Percentiles rank a stretch among this genome's conserved stretches.
These are phyloP conservation scores for Penicillium sp. DNA, from an alignment of 2,329 filamentous ascomycete genomes.

Conservation along the genomic window DNA sequence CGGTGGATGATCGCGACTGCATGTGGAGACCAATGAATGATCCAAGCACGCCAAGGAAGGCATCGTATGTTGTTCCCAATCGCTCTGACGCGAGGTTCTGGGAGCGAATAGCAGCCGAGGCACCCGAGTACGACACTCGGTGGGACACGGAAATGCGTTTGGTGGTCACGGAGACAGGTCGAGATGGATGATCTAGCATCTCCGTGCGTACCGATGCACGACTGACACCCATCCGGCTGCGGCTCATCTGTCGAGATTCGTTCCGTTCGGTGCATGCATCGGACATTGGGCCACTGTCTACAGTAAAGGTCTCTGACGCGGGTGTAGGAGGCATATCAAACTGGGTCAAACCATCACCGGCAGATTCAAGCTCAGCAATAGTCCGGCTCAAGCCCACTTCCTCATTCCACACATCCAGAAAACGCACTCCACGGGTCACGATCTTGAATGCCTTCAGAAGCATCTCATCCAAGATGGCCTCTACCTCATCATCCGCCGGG, in stretches of 20 bases:
- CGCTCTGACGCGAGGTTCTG: conserved; percentile 81
- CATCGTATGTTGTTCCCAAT: conserved; percentile 77
- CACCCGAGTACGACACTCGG: conserved; percentile 73
- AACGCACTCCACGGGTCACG: conserved; percentile 84
- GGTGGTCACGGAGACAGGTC: conserved; percentile 37
- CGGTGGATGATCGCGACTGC: conserved; percentile 85
- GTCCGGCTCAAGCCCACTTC: conserved; percentile 48
- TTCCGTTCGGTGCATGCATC: conserved; percentile 30
- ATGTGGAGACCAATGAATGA: conserved; percentile 93
- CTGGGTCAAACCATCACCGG: conserved; percentile 17
- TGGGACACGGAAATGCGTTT: conserved; percentile 63
- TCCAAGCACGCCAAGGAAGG: conserved; percentile 84
- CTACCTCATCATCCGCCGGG: conserved; percentile 41
- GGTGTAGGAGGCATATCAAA: conserved; percentile 39
- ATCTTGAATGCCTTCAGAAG: conserved; percentile 92
- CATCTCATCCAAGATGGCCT: conserved; percentile 78
- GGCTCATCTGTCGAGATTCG: conserved; percentile 34
- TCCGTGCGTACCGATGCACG: conserved; percentile 22
- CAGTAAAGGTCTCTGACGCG: conserved; percentile 40
- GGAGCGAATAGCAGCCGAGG: conserved; percentile 62
- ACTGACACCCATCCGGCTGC: conserved; percentile 29
- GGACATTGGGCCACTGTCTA: conserved; percentile 22
- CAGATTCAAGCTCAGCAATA: conserved; percentile 39
- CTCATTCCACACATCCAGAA: conserved; percentile 80
- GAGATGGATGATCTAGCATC: conserved; percentile 28